Conservation (phyloP, 1,284 basidiomycete genomes). For the Papiliotrema fonsecae region DNA sequence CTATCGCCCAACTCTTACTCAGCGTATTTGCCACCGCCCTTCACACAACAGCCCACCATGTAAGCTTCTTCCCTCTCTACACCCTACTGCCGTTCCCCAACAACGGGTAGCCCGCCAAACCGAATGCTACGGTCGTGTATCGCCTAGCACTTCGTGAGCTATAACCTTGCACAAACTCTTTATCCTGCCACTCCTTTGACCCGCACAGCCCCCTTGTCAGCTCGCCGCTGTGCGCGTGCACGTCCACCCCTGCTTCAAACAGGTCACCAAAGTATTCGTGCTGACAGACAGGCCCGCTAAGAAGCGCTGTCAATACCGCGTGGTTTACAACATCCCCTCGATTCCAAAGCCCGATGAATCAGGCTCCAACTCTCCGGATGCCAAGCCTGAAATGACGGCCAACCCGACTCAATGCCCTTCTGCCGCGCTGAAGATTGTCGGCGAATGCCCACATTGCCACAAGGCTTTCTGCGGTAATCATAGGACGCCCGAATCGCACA, state of each 20-base stretch:
- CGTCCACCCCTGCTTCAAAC: background rate
- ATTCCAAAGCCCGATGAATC: slow-evolving; percentile 13
- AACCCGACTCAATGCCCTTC: slow-evolving; percentile 46
- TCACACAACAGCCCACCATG: slow-evolving; percentile 6
- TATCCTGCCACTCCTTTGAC: background rate
- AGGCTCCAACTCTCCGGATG: slow-evolving; percentile 8
- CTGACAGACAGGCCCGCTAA: slow-evolving; percentile 42
- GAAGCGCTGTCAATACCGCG: slow-evolving; percentile 46
- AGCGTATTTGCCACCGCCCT: background rate
- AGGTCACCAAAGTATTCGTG: too few relatives aligned
- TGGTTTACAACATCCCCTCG: slow-evolving; percentile 47
- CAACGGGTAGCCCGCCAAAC: too few relatives aligned
- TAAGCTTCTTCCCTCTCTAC: slow-evolving; percentile 6
- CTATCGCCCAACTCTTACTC: background rate
- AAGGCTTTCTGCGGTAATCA: slow-evolving; percentile 47
- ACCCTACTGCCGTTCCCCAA: too few relatives aligned
- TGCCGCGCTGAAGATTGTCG: slow-evolving; percentile 45
- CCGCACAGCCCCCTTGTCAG: too few relatives aligned
- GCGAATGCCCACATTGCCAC: slow-evolving; percentile 49
- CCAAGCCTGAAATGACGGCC: slow-evolving; percentile 37
- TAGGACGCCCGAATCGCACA: slow-evolving; percentile 48
- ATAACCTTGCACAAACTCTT: too few relatives aligned
- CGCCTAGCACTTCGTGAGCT: background rate
- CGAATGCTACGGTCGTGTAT: too few relatives aligned
- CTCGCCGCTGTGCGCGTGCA: too few relatives aligned